Base-by-base conservation (phyloP, 2,329 filamentous ascomycete species). In the Claviceps digitariae region DNA sequence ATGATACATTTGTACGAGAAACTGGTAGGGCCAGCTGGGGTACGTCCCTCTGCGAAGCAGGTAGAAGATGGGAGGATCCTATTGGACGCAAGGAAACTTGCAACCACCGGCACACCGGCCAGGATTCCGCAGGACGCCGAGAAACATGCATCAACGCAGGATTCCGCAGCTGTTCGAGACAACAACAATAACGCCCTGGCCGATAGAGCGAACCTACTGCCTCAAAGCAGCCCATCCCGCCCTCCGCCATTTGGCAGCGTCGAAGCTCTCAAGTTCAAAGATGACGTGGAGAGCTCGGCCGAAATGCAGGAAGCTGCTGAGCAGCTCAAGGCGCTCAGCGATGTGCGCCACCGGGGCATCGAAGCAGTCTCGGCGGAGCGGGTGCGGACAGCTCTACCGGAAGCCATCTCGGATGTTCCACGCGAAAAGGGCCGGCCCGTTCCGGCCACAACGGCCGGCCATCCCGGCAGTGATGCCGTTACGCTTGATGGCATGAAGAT, bases 271-370 rank as follows among this genome's bases (percentile, higher is more conserved):
- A 68, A 69, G 51, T 56, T 64, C 2, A 70, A 69, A 53, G 62
- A 67, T 12, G 67, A 68, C 15, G 65, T 65, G 6, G 80, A 83
- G 60, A 81, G 83, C 54, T 81, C 81, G n/a, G 80, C 77, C 9
- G 81, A 84, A 66, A 83, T 84, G 79, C 79, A 84, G 59, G 79
- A 83, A 64, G 81, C 81, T 21, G 81, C 81, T 4, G 81, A 84
- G 61, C 81, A 84, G 63, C 71, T 84, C 6, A 83, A 84, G 60
- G 81, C 81, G 1, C 64, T 84, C 44, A 83, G 81, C 58, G 80
- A 84, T 60, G 75, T 83, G 52, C 74, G 80, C 2, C 78, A 78
- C 55, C 62, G 73, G 20, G 77, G 75, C 56, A 75, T 76, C 53
- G 75, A 78, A 46, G 58, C 63, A 2, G 44, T 54, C 1, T 59